A percentile compares a stretch with the other conserved stretches of the same genome.
Evolutionary conservation across 139 green algal species (phyloP).

Genomic region (Ulvella scutata): DNA sequence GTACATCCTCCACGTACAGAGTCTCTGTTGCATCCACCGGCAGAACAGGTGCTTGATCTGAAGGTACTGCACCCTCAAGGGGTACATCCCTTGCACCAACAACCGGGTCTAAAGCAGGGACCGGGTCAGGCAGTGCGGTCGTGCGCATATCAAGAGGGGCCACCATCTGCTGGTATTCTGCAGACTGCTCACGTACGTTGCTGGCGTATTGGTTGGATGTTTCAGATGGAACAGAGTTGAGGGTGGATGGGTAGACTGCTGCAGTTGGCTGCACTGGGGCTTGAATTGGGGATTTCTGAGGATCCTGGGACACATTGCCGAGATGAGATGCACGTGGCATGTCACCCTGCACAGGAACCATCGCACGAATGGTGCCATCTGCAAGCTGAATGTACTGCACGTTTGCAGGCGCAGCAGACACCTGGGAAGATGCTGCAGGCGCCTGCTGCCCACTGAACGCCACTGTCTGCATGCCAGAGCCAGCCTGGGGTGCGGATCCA

Average conservation of each 20-base stretch:
- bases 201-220: not conserved
- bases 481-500: too few relatives aligned
- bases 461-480: too few relatives aligned
- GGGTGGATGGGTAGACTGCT: not conserved
- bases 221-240: not conserved
- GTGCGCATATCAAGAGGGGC: not conserved
- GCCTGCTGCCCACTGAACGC: too few relatives aligned
- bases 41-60: constrained; percentile 4
- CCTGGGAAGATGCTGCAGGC: too few relatives aligned
- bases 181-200: not conserved
- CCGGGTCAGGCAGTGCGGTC: not conserved
- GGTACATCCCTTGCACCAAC: too few relatives aligned
- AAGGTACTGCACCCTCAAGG: not conserved
- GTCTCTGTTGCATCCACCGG: constrained; percentile 27
- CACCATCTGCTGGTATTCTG: not conserved
- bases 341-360: not conserved
- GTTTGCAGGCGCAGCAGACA: too few relatives aligned
- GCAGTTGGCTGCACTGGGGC: not conserved
- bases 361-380: not conserved
- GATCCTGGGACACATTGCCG: not conserved
- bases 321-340: not conserved
- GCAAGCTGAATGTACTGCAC: not conserved
- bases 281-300: not conserved
- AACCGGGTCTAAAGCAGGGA: too few relatives aligned
- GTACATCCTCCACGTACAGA: constrained; percentile 39